Evolutionary conservation across 331 rosid genomes (phyloP).

Genomic region (Spiraea crenata): DNA sequence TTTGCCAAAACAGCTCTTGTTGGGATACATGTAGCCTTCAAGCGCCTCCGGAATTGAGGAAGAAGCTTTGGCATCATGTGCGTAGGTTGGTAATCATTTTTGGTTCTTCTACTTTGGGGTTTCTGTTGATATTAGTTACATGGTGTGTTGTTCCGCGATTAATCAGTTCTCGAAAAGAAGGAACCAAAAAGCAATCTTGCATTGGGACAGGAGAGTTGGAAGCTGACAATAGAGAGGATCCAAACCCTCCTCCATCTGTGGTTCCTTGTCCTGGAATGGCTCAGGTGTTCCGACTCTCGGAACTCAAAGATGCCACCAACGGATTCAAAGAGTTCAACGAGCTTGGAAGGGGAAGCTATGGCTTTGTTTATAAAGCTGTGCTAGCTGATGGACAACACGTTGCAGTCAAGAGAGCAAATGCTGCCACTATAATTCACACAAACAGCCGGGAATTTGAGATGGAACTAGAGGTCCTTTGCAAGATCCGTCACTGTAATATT

Average conservation of each 20-base stretch:
- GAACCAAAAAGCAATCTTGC: slow-evolving; percentile 55
- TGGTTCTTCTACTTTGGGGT: slow-evolving; percentile 51
- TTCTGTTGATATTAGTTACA: slow-evolving; percentile 47
- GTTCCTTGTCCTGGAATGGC: slow-evolving; percentile 72
- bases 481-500: slow-evolving; percentile 67
- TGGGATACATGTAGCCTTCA: slow-evolving; percentile 52
- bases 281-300: slow-evolving; percentile 87
- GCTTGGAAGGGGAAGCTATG: slow-evolving; percentile 92
- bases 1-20: slow-evolving; percentile 93
- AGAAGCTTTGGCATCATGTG: slow-evolving; percentile 51
- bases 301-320: slow-evolving; percentile 85
- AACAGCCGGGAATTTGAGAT: slow-evolving; percentile 78
- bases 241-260: slow-evolving; percentile 33
- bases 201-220: slow-evolving; percentile 57
- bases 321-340: slow-evolving; percentile 95
- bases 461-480: slow-evolving; percentile 85
- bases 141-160: slow-evolving; percentile 44
- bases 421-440: slow-evolving; percentile 86
- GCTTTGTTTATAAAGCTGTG: slow-evolving; percentile 86
- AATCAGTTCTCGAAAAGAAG: slow-evolving; percentile 1
- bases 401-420: slow-evolving; percentile 92
- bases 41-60: slow-evolving; percentile 37
- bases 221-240: slow-evolving; percentile 39
- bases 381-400: slow-evolving; percentile 76
- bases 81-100: slow-evolving; percentile 42